Evolutionary conservation across 768 basidiomycete species (phyloP), one percentile per base, ranked within the genome.

Genomic region (Boletus subcaerulescens): DNA sequence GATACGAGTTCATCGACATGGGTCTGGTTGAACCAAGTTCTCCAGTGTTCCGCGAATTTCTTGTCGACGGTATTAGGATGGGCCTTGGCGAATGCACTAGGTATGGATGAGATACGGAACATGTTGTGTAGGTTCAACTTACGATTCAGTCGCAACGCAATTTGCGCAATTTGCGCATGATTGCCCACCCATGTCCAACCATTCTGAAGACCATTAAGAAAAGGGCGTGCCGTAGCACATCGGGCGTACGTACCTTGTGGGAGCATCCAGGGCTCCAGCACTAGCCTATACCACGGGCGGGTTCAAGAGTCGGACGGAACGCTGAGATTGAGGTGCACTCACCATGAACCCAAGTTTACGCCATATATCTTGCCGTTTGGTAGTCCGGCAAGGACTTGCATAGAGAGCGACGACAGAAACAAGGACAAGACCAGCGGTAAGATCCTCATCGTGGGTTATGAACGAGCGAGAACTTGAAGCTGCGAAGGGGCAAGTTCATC

Each of bases 201-300:
- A 92, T 76, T 79, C 89, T 86, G 29, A 24, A 43, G 36, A 45
- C 11, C 18, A 18, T 59, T 56, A 48, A 45, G 47, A 51, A 0
- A 36, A 38, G 40, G 1, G 4, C n/a, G 45, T 1, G 12, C 4
- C 18, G 18, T 13, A 39, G 4, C 7, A 7, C 26, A 35, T 36
- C 11, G n/a, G 7, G 7, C 0, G 17, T 1, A 12, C 50, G 11
- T 56, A 85, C 85, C 85, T 67, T 76, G 72, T 10, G 87, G 88
- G 40, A 89, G 75, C 89, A 91, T 91, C 89, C 89, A 91, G n/a
- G 87, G 61, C 62, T 91, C 89, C 6, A 89, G 67, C 0, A 91
- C 69, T 47, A 91, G 76, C 89, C 89, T 90, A 52, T n/a, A 47
- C 8, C 57, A 40, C 45, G 45, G 20, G 45, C 41, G 24, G 45